A percentile compares a stretch with the other conserved stretches of the same genome.
phyloP scores from a whole-genome alignment of 805 yeast species.

The Candida nemodendra region DNA sequence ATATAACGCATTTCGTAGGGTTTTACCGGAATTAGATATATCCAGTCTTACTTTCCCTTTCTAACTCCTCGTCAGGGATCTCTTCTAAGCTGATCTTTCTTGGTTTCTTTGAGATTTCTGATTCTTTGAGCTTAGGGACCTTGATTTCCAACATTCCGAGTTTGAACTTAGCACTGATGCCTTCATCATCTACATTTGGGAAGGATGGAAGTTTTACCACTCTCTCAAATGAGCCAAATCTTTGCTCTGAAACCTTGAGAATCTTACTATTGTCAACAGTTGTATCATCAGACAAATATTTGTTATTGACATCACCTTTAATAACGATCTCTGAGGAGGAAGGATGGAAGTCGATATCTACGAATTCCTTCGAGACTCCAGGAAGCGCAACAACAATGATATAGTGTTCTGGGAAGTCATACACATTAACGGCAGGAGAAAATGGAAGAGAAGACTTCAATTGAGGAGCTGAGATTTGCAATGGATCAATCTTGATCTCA shows the following conservation, averaged over 20 bases:
- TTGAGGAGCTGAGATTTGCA: conserved; percentile 47
- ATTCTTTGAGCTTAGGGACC: conserved; percentile 42
- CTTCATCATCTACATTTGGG: conserved; percentile 52
- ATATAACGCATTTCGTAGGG: too few relatives aligned
- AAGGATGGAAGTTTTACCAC: conserved; percentile 52
- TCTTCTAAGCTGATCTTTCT: conserved; percentile 29
- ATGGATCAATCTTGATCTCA: conserved; percentile 33
- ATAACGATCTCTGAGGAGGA: conserved; percentile 51
- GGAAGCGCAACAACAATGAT: conserved; percentile 52
- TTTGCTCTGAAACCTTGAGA: conserved; percentile 50
- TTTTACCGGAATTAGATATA: conserved; percentile 8
- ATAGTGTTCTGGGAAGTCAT: conserved; percentile 47
- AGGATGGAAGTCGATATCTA: conserved; percentile 60
- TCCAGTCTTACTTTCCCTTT: conserved; percentile 21
- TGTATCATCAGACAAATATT: conserved; percentile 33
- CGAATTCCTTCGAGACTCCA: conserved; percentile 54
- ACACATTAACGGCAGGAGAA: conserved; percentile 60
- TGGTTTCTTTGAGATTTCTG: conserved; percentile 17
- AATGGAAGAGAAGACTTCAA: conserved; percentile 43
- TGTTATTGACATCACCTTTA: conserved; percentile 47
- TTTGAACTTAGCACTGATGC: conserved; percentile 50
- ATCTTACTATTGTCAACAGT: conserved; percentile 33
- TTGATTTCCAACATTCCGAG: conserved; percentile 55
- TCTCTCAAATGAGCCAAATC: conserved; percentile 58
- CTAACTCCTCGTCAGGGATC: conserved; percentile 32